These are phyloP conservation scores for Gossypium anomalum DNA, from an alignment of 345 rosid species.

Conservation along the genomic window DNA sequence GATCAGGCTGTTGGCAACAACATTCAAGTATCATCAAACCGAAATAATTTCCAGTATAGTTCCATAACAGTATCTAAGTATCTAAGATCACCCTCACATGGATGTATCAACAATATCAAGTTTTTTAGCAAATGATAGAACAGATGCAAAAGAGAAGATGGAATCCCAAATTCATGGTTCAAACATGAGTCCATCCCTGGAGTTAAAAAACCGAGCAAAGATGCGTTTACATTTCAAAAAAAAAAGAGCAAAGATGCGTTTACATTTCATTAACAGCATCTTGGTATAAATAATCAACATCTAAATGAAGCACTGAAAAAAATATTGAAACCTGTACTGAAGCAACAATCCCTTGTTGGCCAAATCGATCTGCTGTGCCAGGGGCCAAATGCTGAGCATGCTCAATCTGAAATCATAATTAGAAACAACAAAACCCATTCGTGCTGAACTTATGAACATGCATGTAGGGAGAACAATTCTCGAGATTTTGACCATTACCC, in stretches of 20 bases:
- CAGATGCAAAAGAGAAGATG: background rate
- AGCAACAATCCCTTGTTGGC: constrained; percentile 64
- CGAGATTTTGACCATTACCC: constrained; percentile 48
- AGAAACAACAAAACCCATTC: background rate
- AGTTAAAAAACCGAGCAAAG: background rate
- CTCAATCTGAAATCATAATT: constrained; percentile 53
- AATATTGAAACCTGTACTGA: constrained; percentile 66
- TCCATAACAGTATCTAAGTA: background rate
- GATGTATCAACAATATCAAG: background rate
- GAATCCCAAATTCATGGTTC: background rate
- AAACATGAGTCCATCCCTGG: background rate
- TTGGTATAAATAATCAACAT: background rate
- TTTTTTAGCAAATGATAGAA: background rate
- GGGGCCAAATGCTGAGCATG: constrained; percentile 85
- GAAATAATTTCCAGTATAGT: background rate
- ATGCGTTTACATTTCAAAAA: background rate
- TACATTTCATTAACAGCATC: background rate
- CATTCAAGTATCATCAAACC: background rate
- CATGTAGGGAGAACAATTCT: constrained; percentile 1
- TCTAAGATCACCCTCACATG: background rate
- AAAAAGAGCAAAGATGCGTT: background rate
- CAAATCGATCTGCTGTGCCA: constrained; percentile 57
- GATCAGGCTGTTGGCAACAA: constrained; percentile 71
- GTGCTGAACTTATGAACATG: background rate
- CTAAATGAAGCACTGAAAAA: background rate